Evolutionary conservation across 2,329 filamentous ascomycete genomes (phyloP).

Genomic region (Botrytis galanthina): DNA sequence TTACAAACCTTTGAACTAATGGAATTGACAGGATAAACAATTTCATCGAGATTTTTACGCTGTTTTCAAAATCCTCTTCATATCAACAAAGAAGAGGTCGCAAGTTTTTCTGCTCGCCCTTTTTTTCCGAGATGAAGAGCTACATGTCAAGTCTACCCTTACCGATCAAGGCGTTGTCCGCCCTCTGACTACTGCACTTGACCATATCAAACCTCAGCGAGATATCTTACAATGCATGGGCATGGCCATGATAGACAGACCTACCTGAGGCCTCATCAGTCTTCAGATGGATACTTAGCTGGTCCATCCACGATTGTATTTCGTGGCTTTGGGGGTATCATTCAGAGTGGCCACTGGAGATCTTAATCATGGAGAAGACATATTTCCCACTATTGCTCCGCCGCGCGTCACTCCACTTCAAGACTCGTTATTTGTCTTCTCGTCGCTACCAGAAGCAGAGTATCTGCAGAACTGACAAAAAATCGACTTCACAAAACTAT

Average conservation of each 20-base stretch:
- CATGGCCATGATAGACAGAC: background rate
- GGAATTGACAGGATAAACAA: background rate
- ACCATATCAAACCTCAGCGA: background rate
- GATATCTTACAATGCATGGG: background rate
- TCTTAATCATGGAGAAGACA: background rate
- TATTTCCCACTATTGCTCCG: background rate
- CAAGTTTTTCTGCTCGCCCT: background rate
- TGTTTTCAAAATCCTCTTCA: accelerated
- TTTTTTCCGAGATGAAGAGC: background rate
- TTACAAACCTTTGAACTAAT: background rate
- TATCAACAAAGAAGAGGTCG: background rate
- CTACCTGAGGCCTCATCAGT: background rate
- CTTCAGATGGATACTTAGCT: background rate
- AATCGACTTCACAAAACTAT: background rate
- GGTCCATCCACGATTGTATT: background rate
- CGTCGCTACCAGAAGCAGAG: background rate
- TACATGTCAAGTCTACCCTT: background rate
- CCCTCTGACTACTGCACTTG: no score
- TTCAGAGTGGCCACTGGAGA: accelerated
- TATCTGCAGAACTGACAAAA: background rate
- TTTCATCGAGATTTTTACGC: no score
- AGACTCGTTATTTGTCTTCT: no score
- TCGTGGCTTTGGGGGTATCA: background rate
- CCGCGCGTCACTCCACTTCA: background rate
- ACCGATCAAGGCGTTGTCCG: no score